These are phyloP conservation scores for Penicillium sp. DNA, from an alignment of 2,329 filamentous ascomycete species.

Conservation along the genomic window DNA sequence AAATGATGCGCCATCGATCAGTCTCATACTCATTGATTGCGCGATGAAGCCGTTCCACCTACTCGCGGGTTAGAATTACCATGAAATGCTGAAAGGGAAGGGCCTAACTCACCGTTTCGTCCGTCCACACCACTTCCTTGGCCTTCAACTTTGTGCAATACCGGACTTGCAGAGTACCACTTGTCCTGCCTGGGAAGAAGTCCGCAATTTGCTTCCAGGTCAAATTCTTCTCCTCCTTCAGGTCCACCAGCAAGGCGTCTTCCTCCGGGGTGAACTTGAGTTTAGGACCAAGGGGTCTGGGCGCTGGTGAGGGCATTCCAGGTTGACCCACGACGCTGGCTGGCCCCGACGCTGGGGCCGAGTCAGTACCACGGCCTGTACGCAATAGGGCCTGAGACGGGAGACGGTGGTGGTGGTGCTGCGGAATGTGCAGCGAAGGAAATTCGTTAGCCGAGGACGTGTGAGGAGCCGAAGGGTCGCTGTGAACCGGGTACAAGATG, in stretches of 20 bases:
- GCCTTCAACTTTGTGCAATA: conserved; percentile 95
- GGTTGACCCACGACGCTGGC: conserved; percentile 81
- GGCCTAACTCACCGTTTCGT: conserved; percentile 66
- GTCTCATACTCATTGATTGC: conserved; percentile 42
- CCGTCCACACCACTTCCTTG: conserved; percentile 88
- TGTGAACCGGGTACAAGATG: conserved; percentile 33
- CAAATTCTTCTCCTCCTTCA: conserved; percentile 91
- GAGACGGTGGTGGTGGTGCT: conserved; percentile 71
- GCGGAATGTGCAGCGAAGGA: conserved; percentile 45
- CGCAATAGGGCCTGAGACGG: conserved; percentile 66
- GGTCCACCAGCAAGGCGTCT: conserved; percentile 76
- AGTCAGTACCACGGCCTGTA: conserved; percentile 51
- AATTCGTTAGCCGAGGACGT: conserved; percentile 28
- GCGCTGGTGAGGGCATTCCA: conserved; percentile 80
- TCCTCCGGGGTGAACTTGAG: conserved; percentile 92
- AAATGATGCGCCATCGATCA: conserved; percentile 88
- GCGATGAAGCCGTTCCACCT: conserved; percentile 38
- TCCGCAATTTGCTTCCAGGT: conserved; percentile 98
- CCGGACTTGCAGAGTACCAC: conserved; percentile 83
- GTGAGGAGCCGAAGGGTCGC: conserved; percentile 28
- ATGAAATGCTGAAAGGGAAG: background rate
- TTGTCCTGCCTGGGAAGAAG: conserved; percentile 87
- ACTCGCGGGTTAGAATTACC: background rate
- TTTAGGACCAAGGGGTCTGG: conserved; percentile 77
- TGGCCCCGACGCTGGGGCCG: conserved; percentile 49